Evolutionary conservation across 768 basidiomycete genomes (phyloP), one percentile per base, ranked within the genome.

Genomic region (Dioszegia hungarica): DNA sequence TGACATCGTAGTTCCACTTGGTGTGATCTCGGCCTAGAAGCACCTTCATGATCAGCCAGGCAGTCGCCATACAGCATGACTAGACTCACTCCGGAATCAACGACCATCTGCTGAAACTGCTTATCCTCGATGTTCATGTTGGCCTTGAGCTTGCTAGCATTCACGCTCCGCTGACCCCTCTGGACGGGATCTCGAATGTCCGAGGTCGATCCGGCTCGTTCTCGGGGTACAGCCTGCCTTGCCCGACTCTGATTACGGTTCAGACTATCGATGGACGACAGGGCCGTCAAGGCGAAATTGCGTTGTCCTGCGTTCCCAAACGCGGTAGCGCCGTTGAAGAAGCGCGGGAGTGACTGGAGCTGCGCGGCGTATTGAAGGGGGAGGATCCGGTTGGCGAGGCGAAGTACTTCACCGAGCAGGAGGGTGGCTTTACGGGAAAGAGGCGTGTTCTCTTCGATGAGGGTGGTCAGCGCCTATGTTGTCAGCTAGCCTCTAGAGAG

Each of bases 81-180:
- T n/a, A 40, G 12, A 72, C 72, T 59, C 50, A 90, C 90, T 77
- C 91, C 89, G 1, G 90, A 90, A 66, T 95, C 91, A 20, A 92
- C 80, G 47, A 99, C 79, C 37, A 81, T 82, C 3, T 85, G 80
- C 69, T 93, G 90, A 77, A 98, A 99, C 3, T 87, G 83, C 73
- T 82, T 86, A 75, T 98, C 95, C 72, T 99, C 95, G 84, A 98
- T 89, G 77, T 90, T 88, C 82, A 95, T 85, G 58, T 86, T 88
- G 70, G 88, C 82, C 72, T 91, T 90, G 52, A 95, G 80, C 75
- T 89, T 92, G 24, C 84, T 86, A 66, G 91, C 88, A 66, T 95
- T 90, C 1, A 93, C 86, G 64, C 91, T 90, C 59, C 89, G 81
- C 75, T 95, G 93, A 12, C 89, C 89, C 43, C 91, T 82, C 28